Conservation (phyloP, 208 protist species). For the Acanthamoeba triangularis region DNA sequence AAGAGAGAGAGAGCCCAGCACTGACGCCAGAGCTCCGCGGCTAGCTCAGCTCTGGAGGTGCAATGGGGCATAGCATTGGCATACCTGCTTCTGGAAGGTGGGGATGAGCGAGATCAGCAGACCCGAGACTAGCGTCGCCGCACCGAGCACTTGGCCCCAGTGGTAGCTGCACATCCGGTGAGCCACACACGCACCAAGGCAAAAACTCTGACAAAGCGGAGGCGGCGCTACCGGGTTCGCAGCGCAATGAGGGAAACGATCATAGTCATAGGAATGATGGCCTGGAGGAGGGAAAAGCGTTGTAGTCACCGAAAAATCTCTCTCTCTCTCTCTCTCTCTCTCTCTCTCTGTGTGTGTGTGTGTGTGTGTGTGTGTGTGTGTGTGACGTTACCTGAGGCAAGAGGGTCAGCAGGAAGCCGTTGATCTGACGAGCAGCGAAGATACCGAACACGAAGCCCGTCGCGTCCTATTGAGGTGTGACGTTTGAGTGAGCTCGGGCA, state of each 20-base stretch:
- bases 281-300: background rate
- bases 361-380: too few species aligned
- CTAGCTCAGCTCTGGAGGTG: too few species aligned
- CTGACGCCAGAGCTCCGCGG: too few species aligned
- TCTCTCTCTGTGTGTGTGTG: too few species aligned
- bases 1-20: too few species aligned
- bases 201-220: background rate
- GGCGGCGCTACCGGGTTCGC: background rate
- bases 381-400: constrained; percentile 18
- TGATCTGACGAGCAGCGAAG: constrained; percentile 65
- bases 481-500: too few species aligned
- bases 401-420: constrained; percentile 69
- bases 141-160: constrained; percentile 67
- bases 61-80: too few species aligned
- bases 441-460: constrained; percentile 69
- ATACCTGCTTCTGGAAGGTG: background rate
- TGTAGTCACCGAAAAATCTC: too few species aligned
- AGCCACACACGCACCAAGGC: background rate
- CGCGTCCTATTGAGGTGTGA: constrained; percentile 34
- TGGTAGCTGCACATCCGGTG: background rate
- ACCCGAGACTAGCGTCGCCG: constrained; percentile 29
- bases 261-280: constrained; percentile 75
- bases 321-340: too few species aligned
- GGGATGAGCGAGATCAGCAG: constrained; percentile 50
- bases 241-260: constrained; percentile 11